Evolutionary conservation across 2,329 filamentous ascomycete genomes (phyloP).

Genomic region (Ascochyta rabiei): DNA sequence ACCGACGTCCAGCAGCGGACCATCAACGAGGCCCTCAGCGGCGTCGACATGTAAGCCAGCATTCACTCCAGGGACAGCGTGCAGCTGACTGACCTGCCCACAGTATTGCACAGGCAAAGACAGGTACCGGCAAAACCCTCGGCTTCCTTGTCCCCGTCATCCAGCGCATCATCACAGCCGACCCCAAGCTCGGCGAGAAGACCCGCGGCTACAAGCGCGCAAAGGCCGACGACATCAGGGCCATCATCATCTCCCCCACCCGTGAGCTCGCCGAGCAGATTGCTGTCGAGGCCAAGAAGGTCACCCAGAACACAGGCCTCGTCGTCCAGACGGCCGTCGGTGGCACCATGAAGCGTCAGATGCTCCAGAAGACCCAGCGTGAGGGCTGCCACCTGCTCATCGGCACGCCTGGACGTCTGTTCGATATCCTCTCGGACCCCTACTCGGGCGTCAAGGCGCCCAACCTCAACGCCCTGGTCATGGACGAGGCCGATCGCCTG

Average conservation of each 20-base stretch:
- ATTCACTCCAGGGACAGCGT: neutral
- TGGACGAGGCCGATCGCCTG: conserved; percentile 72
- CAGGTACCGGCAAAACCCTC: conserved; percentile 94
- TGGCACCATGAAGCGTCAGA: conserved; percentile 76
- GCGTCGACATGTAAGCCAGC: conserved; percentile 75
- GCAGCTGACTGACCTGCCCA: conserved; percentile 17
- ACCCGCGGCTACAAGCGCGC: conserved; percentile 49
- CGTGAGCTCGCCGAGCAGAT: conserved; percentile 70
- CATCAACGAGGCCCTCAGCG: conserved; percentile 78
- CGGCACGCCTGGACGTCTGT: conserved; percentile 85
- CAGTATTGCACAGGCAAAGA: conserved; percentile 86
- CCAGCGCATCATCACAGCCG: conserved; percentile 73
- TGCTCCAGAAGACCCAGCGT: conserved; percentile 70
- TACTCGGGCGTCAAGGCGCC: conserved; percentile 67
- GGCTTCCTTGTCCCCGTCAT: conserved; percentile 88
- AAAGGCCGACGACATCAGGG: conserved; percentile 60
- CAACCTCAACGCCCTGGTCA: conserved; percentile 63
- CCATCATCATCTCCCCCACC: conserved; percentile 67
- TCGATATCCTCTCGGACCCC: conserved; percentile 77
- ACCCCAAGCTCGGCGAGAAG: conserved; percentile 65
- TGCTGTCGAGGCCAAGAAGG: conserved; percentile 72
- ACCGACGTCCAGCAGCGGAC: conserved; percentile 89
- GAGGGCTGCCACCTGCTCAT: conserved; percentile 88
- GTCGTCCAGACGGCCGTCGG: conserved; percentile 82
- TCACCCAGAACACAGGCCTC: conserved; percentile 70